Base-by-base conservation (phyloP, 2,329 filamentous ascomycete genomes). In the Aspergillus oerlinghausenensis region DNA sequence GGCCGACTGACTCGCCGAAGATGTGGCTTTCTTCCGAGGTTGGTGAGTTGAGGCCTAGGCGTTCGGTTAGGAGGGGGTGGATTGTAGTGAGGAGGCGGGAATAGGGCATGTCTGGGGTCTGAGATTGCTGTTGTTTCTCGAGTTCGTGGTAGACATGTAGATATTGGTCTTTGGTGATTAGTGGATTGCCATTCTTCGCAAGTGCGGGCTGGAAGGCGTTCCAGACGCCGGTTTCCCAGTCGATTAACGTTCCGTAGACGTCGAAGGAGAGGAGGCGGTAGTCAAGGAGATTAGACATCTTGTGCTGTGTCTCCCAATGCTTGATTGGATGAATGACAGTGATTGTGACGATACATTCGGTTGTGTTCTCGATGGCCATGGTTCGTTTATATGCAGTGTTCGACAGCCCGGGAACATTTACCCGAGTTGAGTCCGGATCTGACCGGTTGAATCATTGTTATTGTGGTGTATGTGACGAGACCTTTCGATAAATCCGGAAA, bases 191-290 rank as follows among this genome's bases (percentile, higher is more conserved):
- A 26, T 69, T 67, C 55, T 67, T 64, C 28, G 78, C 68, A 26
- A 71, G 66, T 3, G 78, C 67, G 11, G 76, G 72, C 40, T 72
- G 56, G 1, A 91, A 78, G 2, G 81, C 78, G 2, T 72, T 62
- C 52, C 81, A 72, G 55, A 90, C 81, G 57, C 88, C 88, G 19
- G 76, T 69, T 70, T 91, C 87, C 88, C 88, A 91, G 77, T 92
- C 88, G 58, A 92, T 84, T 3, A 92, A 80, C 0, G 89, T 93
- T 70, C 89, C 88, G 71, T 89, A 92, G 77, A 88, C 85, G 73
- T 93, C 89, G 73, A 92, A 91, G 65, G 84, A 86, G 51, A 90
- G 82, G 58, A 83, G 73, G 25, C 73, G 74, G 68, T 78, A 81
- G 54, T 74, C 67, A 11, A 65, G 62, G 21, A 73, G 63, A 32